Percentiles rank a stretch among this genome's conserved stretches.
phyloP scores from a whole-genome alignment of 2,329 filamentous ascomycete species.

The Penicillium corylophilum region DNA sequence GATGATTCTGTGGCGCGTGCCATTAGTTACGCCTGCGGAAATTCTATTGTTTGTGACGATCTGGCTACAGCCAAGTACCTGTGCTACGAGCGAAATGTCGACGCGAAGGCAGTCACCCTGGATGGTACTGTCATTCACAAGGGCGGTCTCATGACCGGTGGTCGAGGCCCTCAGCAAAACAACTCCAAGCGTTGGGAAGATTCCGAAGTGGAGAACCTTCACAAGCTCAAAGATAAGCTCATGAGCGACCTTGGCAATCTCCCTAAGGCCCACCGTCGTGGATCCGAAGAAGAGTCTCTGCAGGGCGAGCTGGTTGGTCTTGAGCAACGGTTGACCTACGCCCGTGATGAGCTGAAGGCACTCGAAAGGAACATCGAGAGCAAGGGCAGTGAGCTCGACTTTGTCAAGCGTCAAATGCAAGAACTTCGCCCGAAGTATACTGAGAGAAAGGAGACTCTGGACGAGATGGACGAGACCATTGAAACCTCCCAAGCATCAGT shows the following conservation, averaged over 20 bases:
- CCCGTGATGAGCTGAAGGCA: slow-evolving; percentile 72
- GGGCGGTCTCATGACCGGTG: slow-evolving; percentile 93
- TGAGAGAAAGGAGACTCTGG: slow-evolving; percentile 68
- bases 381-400: slow-evolving; percentile 77
- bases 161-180: slow-evolving; percentile 73
- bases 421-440: slow-evolving; percentile 76
- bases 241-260: slow-evolving; percentile 75
- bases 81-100: slow-evolving; percentile 78
- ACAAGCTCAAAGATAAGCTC: slow-evolving; percentile 71
- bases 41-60: slow-evolving; percentile 89
- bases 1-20: slow-evolving; percentile 84
- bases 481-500: slow-evolving; percentile 63
- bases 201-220: slow-evolving; percentile 81
- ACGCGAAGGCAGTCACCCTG: slow-evolving; percentile 90
- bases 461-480: slow-evolving; percentile 59
- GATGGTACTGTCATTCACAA: slow-evolving; percentile 98
- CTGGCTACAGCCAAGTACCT: slow-evolving; percentile 84
- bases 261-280: slow-evolving; percentile 73
- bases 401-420: slow-evolving; percentile 68
- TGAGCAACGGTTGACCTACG: slow-evolving; percentile 70
- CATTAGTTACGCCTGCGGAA: slow-evolving; percentile 92
- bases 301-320: slow-evolving; percentile 77
- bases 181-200: slow-evolving; percentile 81
- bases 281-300: slow-evolving; percentile 75
- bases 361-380: slow-evolving; percentile 80